Evolutionary conservation across 495 filamentous ascomycete genomes (phyloP).

Genomic region (Hypoxylon cercidicola): DNA sequence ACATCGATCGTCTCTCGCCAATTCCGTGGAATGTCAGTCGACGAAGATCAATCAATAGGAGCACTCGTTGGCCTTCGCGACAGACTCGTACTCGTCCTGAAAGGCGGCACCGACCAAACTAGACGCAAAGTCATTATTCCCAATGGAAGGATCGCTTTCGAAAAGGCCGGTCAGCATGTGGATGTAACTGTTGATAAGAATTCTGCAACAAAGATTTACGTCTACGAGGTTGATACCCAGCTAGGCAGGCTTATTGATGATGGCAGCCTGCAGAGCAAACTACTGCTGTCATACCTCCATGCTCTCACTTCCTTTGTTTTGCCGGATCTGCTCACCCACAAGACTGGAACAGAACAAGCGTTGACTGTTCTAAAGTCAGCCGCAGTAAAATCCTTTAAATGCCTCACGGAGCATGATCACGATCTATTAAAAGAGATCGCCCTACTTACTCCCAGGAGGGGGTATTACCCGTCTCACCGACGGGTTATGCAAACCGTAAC

Average conservation of each 20-base stretch:
- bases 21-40: constrained; percentile 65
- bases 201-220: constrained; percentile 34
- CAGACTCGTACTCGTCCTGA: constrained; percentile 67
- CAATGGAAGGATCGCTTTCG: constrained; percentile 50
- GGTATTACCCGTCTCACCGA: constrained; percentile 41
- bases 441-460: constrained; percentile 59
- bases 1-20: constrained; percentile 59
- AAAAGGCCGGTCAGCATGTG: constrained; percentile 49
- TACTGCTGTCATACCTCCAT: constrained; percentile 67
- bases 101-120: constrained; percentile 26
- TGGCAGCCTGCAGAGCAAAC: constrained; percentile 63
- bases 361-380: constrained; percentile 61
- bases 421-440: constrained; percentile 57
- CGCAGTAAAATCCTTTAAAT: constrained; percentile 61
- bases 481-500: constrained; percentile 42
- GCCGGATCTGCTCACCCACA: constrained; percentile 65
- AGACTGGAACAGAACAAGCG: constrained; percentile 72
- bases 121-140: constrained; percentile 63
- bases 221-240: constrained; percentile 59
- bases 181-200: constrained; percentile 49
- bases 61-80: constrained; percentile 64
- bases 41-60: constrained; percentile 59
- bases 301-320: constrained; percentile 69
- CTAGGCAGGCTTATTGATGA: constrained; percentile 62
- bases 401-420: constrained; percentile 53